Base-by-base conservation (phyloP, 169 alveolate genomes). In the Plasmodium fragile region DNA sequence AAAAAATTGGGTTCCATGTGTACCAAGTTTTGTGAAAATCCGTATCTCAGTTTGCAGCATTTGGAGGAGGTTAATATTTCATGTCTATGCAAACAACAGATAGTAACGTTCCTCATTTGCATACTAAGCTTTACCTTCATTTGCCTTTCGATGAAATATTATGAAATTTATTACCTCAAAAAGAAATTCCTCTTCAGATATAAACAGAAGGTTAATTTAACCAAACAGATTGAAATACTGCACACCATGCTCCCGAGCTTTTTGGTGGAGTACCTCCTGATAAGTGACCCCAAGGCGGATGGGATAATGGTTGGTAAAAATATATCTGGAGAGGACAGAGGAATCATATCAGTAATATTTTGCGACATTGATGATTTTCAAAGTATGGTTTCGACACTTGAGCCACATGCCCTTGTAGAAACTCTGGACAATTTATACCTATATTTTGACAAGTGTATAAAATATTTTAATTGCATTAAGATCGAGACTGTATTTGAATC, bases 331-430 rank as follows among this genome's bases (percentile, higher is more conserved):
- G 98, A 97, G 81, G 98, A 98, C 80, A 97, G 99, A 87, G 99
- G 98, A 41, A 97, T 96, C 34, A 99, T 99, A 52, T 97, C 99
- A 0, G 99, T 99, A 39, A 93, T 98, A 36, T 99, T 99, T 94
- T 98, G 99, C 95, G 99, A 99, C 95, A 98, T 99, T 32, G 97
- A 97, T 92, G 99, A 98, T 83, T 99, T 99, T 96, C 99, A 98
- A 95, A 96, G 97, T 25, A 97, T 99, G 84, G 99, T 98, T 85
- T 98, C 98, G 16, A 95, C 97, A 73, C 95, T 98, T 80, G 97
- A 97, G 69, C 99, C 99, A 43, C 97, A 96, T 73, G 98, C 97
- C 34, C 97, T 99, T 22, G 99, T 98, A 30, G 98, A 97, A 43
- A 96, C 98, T 34, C 91, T 99, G 72, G 99, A 99, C 94, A 95